phyloP scores from a whole-genome alignment of 2,329 filamentous ascomycete species.

The Magnaporthiopsis rhizophila region DNA sequence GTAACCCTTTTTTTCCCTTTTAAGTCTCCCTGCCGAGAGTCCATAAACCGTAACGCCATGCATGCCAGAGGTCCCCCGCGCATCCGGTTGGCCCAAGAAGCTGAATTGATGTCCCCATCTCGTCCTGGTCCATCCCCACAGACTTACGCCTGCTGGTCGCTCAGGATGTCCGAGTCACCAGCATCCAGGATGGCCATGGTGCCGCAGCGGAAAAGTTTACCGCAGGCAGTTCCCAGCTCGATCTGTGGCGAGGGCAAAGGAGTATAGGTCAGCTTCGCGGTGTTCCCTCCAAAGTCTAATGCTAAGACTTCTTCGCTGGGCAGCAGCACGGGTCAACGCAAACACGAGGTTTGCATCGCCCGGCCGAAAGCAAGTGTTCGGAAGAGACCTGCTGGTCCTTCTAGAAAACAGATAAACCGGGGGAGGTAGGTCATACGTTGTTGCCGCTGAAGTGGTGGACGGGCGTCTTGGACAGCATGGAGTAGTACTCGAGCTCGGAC shows the following conservation, averaged over 20 bases:
- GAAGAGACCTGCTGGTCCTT: background rate
- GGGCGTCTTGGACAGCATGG: conserved; percentile 85
- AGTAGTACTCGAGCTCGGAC: conserved; percentile 93
- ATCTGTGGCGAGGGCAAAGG: conserved; percentile 55
- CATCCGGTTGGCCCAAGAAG: background rate
- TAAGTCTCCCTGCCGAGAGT: background rate
- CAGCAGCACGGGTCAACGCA: conserved; percentile 30
- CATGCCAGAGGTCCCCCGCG: background rate
- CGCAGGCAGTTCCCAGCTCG: conserved; percentile 94
- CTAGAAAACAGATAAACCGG: background rate
- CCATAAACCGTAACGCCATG: background rate
- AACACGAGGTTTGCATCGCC: conserved; percentile 4
- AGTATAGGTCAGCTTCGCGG: conserved; percentile 47
- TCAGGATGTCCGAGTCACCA: conserved; percentile 97
- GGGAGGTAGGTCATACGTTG: conserved; percentile 69
- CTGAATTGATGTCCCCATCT: background rate
- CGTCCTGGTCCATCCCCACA: background rate
- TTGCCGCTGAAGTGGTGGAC: conserved; percentile 98
- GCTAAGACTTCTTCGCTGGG: conserved; percentile 86
- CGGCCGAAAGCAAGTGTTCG: conserved; percentile 6
- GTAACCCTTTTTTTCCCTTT: background rate
- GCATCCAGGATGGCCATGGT: conserved; percentile 96
- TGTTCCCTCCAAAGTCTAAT: conserved; percentile 80
- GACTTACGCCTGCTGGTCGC: conserved; percentile 58
- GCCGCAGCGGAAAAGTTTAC: conserved; percentile 95